Evolutionary conservation across 306 rosid genomes (phyloP).

Genomic region (Cyamopsis tetragonoloba): DNA sequence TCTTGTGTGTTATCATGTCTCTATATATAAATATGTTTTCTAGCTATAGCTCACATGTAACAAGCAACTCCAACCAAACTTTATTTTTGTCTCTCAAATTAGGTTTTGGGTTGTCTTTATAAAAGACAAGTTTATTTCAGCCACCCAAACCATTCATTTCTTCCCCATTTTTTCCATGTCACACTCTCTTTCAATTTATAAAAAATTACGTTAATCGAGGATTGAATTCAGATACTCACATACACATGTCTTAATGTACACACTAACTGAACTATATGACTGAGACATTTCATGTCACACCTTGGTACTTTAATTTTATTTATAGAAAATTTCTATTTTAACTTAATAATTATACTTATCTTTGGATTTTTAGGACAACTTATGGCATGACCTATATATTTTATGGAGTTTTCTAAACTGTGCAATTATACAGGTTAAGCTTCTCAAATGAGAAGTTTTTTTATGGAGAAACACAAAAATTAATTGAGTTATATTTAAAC

Average conservation of each 20-base stretch:
- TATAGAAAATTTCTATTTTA: neutral
- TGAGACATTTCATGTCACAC: no score
- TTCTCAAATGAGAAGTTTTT: no score
- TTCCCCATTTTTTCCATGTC: conserved; percentile 5
- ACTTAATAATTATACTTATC: conserved; percentile 31
- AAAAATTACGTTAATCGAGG: no score
- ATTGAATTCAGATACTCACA: no score
- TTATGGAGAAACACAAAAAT: no score
- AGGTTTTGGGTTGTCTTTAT: conserved; percentile 38
- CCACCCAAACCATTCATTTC: conserved; percentile 25
- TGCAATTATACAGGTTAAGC: no score
- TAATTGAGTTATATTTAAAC: no score
- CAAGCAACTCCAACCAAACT: conserved; percentile 42
- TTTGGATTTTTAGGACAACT: conserved; percentile 25
- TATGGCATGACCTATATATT: no score
- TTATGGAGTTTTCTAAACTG: no score
- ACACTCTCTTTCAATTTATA: conserved; percentile 8
- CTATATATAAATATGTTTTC: conserved; percentile 17
- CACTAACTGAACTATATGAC: no score
- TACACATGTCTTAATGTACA: no score
- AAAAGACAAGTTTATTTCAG: conserved; percentile 29
- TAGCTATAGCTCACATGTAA: conserved; percentile 34
- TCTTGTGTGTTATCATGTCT: conserved; percentile 25
- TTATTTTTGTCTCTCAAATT: conserved; percentile 29
- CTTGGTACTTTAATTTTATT: no score